A percentile compares a stretch with the other conserved stretches of the same genome.
phyloP scores from a whole-genome alignment of 2,329 filamentous ascomycete species.

The Sporothrix sp. region DNA sequence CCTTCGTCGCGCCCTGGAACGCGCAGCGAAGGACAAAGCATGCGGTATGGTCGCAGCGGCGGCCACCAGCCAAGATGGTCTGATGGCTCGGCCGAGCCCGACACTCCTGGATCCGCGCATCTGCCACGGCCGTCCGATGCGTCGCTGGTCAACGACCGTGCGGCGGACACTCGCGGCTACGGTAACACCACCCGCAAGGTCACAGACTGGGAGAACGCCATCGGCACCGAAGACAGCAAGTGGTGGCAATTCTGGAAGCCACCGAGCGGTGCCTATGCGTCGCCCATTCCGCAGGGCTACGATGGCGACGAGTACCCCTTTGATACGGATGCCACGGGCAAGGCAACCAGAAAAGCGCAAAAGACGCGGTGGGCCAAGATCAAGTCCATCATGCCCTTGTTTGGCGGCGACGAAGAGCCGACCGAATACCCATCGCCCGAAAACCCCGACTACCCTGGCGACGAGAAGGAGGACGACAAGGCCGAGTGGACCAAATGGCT shows the following conservation, averaged over 20 bases:
- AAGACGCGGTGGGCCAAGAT: constrained; percentile 43
- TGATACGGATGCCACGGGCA: not conserved
- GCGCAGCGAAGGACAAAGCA: constrained; percentile 18
- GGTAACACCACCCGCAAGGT: constrained; percentile 46
- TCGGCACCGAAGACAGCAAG: constrained; percentile 33
- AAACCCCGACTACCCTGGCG: constrained; percentile 49
- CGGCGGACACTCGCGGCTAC: constrained; percentile 7
- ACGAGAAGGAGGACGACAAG: constrained; percentile 51
- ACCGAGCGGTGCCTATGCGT: constrained; percentile 50
- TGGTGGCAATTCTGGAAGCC: constrained; percentile 60
- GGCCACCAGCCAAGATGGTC: not conserved
- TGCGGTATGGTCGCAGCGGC: not conserved
- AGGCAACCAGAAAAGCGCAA: constrained; percentile 30
- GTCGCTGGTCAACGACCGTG: constrained; percentile 14
- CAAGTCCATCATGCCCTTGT: constrained; percentile 40
- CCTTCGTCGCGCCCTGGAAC: constrained; percentile 11
- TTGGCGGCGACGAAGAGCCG: constrained; percentile 32
- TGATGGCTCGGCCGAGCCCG: not conserved
- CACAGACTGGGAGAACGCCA: constrained; percentile 40
- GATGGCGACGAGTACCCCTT: constrained; percentile 35
- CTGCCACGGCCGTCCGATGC: constrained; percentile 26
- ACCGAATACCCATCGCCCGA: constrained; percentile 54
- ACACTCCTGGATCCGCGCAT: not conserved
- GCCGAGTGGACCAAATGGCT: constrained; percentile 78
- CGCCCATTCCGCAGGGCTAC: constrained; percentile 49